Conservation (phyloP, 805 yeast genomes). For the Yamadazyma paraphyllophila region DNA sequence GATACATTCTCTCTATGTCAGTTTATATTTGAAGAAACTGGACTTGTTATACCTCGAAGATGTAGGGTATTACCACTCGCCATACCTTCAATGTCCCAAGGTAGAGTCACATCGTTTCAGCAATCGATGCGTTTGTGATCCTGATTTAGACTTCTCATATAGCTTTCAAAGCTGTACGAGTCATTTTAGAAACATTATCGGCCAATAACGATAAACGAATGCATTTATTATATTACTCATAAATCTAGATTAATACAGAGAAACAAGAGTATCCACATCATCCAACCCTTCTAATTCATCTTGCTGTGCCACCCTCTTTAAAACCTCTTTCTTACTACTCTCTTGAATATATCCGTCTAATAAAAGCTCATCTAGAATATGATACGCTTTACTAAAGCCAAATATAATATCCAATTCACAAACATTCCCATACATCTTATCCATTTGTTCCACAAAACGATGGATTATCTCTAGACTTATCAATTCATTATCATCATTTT, state of each 20-base stretch:
- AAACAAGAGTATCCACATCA: slow-evolving; percentile 45
- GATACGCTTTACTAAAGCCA: slow-evolving; percentile 92
- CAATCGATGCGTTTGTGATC: slow-evolving; percentile 39
- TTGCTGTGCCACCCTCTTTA: slow-evolving; percentile 75
- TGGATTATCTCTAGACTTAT: slow-evolving; percentile 84
- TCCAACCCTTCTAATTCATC: slow-evolving; percentile 84
- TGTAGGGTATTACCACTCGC: slow-evolving; percentile 72
- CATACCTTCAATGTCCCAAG: slow-evolving; percentile 62
- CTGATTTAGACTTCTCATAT: slow-evolving; percentile 31
- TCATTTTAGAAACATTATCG: slow-evolving; percentile 16
- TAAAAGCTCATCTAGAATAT: slow-evolving; percentile 83
- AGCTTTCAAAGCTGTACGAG: slow-evolving; percentile 21
- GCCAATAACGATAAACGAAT: not conserved
- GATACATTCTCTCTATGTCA: slow-evolving; percentile 75
- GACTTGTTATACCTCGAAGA: slow-evolving; percentile 72
- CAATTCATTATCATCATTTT: slow-evolving; percentile 80
- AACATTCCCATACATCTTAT: slow-evolving; percentile 90
- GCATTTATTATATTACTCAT: not conserved
- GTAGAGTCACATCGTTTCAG: slow-evolving; percentile 22
- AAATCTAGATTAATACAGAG: slow-evolving; percentile 15
- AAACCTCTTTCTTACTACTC: slow-evolving; percentile 73
- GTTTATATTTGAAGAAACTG: slow-evolving; percentile 54
- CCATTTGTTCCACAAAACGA: slow-evolving; percentile 95
- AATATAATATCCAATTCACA: slow-evolving; percentile 96
- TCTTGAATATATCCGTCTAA: slow-evolving; percentile 89